Evolutionary conservation across 176 grass and related monocot genomes (phyloP).

Genomic region (Eleusine indica): DNA sequence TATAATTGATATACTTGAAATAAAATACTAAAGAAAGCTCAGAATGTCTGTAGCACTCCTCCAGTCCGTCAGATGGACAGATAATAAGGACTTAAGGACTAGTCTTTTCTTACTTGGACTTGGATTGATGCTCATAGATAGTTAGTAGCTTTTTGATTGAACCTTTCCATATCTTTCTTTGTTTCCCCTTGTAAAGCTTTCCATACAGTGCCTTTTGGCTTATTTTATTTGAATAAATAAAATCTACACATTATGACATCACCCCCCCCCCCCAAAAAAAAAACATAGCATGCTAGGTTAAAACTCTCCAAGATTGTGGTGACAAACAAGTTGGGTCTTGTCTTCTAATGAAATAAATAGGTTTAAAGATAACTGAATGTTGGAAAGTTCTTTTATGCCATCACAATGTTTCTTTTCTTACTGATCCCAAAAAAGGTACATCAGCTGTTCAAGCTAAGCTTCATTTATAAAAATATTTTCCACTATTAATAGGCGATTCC

Average conservation of each 20-base stretch:
- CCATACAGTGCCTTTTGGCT: too few species aligned
- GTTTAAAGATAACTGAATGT: not conserved
- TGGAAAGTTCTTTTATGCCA: not conserved
- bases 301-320: not conserved
- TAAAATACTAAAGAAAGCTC: not conserved
- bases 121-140: too few species aligned
- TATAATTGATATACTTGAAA: constrained; percentile 27
- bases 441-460: constrained; percentile 7
- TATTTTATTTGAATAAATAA: not conserved
- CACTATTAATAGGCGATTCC: not conserved
- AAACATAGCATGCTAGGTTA: not conserved
- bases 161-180: not conserved
- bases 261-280: not conserved
- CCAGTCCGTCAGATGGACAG: too few species aligned
- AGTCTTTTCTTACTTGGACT: too few species aligned
- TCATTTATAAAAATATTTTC: constrained; percentile 5
- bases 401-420: not conserved
- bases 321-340: not conserved
- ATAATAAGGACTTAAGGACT: too few species aligned
- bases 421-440: constrained; percentile 3
- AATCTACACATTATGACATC: not conserved
- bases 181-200: not conserved
- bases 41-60: not conserved
- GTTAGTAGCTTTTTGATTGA: not conserved
- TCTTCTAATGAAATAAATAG: constrained; percentile 22